Base-by-base conservation (phyloP, 129 eudicot species). In the Escallonia herrerae region DNA sequence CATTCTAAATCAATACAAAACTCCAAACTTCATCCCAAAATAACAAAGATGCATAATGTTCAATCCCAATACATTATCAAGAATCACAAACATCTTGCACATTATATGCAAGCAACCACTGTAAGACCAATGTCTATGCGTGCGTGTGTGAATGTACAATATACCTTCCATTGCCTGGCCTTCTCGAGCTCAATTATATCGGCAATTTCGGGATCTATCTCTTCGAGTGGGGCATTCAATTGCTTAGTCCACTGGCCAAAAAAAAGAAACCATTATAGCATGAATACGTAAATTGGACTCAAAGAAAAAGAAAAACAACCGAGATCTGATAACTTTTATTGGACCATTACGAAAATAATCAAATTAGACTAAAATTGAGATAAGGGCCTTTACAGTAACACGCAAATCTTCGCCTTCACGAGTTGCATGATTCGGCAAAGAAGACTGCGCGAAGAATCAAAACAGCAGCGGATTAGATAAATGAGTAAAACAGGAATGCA, bases 81-180 rank as follows among this genome's bases (percentile, higher is more conserved):
- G 54, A 49, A 7, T 7, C 12, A 3, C 13, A 49, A 7, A 49
- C 3, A n/a, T 49, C 10, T 8, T 49, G 3, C 13, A 49, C 54
- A 7, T 49, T n/a, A 8, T 7, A 49, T n/a, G 9, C 54, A 49
- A n/a, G 54, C 9, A 3, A 11, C 54, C 1, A 11, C 5, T 3
- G 3, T 7, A 11, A 11, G 3, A 5, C 9, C 9, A n/a, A n/a
- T 49, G 54, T 49, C 54, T 49, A 49, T 7, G 54, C 2, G 54
- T 7, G 9, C 3, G 3, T 49, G 54, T 49, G 0, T 37, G 3
- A 46, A 46, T 15, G 37, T 37, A 14, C 15, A 3, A 56, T 38
- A 39, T 57, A 86, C 98, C 98, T 93, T 93, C 98, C 98, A 93
- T 80, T 88, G 98, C 78, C 98, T 84, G 3, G 96, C 91, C 65